These are phyloP conservation scores for Trametes cinnabarina DNA, from an alignment of 768 basidiomycete genomes.

Conservation along the genomic window DNA sequence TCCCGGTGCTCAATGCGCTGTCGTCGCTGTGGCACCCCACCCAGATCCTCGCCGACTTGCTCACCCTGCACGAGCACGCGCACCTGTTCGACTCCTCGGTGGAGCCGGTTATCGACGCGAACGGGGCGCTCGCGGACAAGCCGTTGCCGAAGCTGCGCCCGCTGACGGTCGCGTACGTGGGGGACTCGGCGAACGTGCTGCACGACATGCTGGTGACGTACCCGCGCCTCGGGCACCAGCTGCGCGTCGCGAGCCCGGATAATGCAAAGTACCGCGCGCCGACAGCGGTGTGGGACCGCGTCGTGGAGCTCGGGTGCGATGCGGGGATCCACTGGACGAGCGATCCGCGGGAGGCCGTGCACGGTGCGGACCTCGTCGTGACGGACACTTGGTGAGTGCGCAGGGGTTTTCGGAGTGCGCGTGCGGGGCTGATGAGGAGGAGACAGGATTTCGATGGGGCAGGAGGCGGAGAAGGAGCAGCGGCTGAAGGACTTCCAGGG, in stretches of 20 bases:
- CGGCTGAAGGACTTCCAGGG: conserved; percentile 85
- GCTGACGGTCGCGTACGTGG: conserved; percentile 89
- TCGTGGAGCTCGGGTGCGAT: conserved; percentile 72
- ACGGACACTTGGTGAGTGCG: conserved; percentile 89
- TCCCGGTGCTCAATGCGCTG: conserved; percentile 95
- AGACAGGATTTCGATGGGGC: conserved; percentile 97
- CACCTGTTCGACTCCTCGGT: conserved; percentile 44
- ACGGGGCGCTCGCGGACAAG: too few relatives aligned
- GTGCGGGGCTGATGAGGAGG: too few relatives aligned
- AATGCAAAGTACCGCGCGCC: conserved; percentile 64
- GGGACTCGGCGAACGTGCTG: conserved; percentile 92
- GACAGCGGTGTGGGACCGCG: conserved; percentile 73
- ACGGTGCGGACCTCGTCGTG: conserved; percentile 89
- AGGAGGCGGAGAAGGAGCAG: conserved; percentile 89
- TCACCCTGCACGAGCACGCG: conserved; percentile 81
- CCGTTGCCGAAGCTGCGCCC: conserved; percentile 59
- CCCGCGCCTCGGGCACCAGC: conserved; percentile 83
- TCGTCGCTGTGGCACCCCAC: conserved; percentile 97
- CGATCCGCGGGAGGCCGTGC: conserved; percentile 84
- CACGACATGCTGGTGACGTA: conserved; percentile 97
- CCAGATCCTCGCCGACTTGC: conserved; percentile 88
- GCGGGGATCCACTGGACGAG: conserved; percentile 68
- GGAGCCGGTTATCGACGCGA: too few relatives aligned
- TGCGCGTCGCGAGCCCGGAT: conserved; percentile 81
- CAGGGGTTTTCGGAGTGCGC: neutral